Percentiles rank a stretch among this genome's conserved stretches.
phyloP scores from a whole-genome alignment of 805 yeast species.

The Metschnikowia aberdeeniae region DNA sequence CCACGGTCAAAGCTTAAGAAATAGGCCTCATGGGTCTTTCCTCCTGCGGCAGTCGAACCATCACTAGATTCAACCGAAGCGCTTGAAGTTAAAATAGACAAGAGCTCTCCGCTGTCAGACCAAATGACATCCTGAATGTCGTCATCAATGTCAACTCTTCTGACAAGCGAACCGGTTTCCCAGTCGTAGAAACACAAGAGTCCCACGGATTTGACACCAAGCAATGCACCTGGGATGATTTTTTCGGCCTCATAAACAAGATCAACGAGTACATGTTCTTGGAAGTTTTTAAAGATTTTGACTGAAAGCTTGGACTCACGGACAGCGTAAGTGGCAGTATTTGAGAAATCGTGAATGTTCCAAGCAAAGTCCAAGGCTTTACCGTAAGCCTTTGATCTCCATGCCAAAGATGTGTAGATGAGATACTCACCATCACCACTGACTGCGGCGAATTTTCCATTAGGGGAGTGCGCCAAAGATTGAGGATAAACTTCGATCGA shows the following conservation, averaged over 20 bases:
- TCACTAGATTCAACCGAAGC: conserved; percentile 22
- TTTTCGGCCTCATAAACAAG: conserved; percentile 72
- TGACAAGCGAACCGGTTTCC: conserved; percentile 80
- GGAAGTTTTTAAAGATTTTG: conserved; percentile 77
- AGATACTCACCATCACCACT: conserved; percentile 98
- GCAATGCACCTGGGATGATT: conserved; percentile 82
- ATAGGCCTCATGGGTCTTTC: conserved; percentile 64
- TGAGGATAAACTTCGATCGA: conserved; percentile 90
- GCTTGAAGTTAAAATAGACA: conserved; percentile 54
- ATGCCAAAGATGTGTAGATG: conserved; percentile 92
- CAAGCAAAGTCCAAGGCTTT: conserved; percentile 87
- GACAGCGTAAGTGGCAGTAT: conserved; percentile 67
- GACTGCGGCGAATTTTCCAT: conserved; percentile 94
- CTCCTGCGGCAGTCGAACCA: conserved; percentile 22
- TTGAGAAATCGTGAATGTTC: conserved; percentile 78
- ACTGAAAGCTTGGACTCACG: conserved; percentile 65
- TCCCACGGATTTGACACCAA: conserved; percentile 81
- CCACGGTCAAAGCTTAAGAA: conserved; percentile 72
- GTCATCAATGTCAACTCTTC: conserved; percentile 76
- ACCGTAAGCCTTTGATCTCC: conserved; percentile 96
- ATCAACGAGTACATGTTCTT: conserved; percentile 65
- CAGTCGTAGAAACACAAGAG: conserved; percentile 89
- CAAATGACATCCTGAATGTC: conserved; percentile 80
- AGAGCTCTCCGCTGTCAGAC: conserved; percentile 91
- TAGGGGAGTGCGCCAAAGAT: conserved; percentile 85